Evolutionary conservation across 306 rosid species (phyloP).

Genomic region (Crataegus laevigata): DNA sequence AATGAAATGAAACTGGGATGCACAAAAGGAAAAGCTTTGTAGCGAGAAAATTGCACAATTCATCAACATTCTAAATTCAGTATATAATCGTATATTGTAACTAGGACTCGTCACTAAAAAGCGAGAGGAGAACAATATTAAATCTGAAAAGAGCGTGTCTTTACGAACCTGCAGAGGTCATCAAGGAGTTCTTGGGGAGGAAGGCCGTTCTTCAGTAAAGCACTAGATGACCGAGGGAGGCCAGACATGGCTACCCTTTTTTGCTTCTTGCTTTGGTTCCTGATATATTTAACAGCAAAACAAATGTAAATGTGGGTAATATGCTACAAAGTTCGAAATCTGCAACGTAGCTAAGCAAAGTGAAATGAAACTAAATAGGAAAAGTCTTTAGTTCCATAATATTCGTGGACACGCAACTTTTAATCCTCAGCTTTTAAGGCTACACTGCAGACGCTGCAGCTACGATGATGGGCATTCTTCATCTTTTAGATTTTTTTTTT

Average conservation of each 20-base stretch:
- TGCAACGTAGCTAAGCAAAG: neutral
- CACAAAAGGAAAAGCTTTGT: neutral
- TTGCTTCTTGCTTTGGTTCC: neutral
- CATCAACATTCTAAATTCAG: neutral
- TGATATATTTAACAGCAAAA: neutral
- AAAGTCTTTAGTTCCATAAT: neutral
- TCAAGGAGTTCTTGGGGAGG: slow-evolving; percentile 92
- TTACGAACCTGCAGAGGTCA: slow-evolving; percentile 76
- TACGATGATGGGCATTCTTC: neutral
- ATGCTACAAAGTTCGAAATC: neutral
- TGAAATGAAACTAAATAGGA: neutral
- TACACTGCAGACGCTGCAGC: neutral
- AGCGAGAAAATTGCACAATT: neutral
- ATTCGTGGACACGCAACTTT: neutral
- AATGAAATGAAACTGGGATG: neutral
- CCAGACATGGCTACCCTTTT: slow-evolving; percentile 49
- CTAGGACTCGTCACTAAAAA: neutral
- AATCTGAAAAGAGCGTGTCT: neutral
- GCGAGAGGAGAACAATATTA: neutral
- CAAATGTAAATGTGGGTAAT: neutral
- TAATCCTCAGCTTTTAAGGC: neutral
- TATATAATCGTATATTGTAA: neutral
- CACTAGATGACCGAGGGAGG: slow-evolving; percentile 49
- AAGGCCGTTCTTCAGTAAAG: slow-evolving; percentile 63
- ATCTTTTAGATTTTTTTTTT: neutral